Conservation (phyloP, 331 rosid genomes). For the Rosa hybrid region DNA sequence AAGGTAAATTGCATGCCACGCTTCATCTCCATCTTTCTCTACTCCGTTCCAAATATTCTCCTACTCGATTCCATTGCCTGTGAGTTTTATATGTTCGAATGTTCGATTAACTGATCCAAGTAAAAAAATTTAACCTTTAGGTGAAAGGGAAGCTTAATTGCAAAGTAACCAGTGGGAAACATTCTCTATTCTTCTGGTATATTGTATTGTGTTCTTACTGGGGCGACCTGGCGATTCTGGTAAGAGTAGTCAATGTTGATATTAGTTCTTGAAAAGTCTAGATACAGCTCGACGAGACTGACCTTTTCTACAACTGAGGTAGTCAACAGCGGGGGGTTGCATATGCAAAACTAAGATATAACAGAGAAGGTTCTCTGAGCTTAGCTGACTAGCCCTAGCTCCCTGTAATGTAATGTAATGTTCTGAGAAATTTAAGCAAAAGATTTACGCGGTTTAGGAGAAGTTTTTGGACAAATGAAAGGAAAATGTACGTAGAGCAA, state of each 20-base stretch:
- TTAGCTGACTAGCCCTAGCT: neutral
- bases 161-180: neutral
- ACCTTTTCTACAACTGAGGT: neutral
- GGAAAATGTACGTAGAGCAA: neutral
- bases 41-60: neutral
- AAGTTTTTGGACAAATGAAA: neutral
- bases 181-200: neutral
- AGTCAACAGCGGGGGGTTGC: constrained; percentile 7
- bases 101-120: neutral
- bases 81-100: neutral
- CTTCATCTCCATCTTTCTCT: neutral
- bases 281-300: neutral
- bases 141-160: neutral
- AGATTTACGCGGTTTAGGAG: neutral
- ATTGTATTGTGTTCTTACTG: neutral
- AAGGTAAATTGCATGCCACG: neutral
- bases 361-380: neutral
- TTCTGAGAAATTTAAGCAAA: neutral
- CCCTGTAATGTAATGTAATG: neutral
- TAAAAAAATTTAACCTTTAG: neutral
- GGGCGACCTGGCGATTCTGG: neutral
- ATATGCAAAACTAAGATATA: neutral
- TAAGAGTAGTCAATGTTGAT: neutral
- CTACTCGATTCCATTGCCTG: neutral
- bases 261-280: neutral